Evolutionary conservation across 140 eudicot species (phyloP), one percentile per base, ranked within the genome.

Genomic region (Ambrosia hybrid): DNA sequence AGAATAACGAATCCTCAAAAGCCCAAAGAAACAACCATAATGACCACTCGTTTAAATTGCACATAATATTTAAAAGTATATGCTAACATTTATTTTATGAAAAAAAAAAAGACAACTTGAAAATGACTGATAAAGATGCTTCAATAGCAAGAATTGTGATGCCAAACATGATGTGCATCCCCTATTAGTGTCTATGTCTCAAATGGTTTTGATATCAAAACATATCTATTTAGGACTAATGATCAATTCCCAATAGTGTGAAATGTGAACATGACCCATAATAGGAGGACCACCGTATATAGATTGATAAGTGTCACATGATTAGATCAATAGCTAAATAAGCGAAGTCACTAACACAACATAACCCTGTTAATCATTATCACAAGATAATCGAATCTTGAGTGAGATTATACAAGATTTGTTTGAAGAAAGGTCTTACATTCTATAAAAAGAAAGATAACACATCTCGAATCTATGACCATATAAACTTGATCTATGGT

Each of bases 401-500:
- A 3, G n/a, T 48, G n/a, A 6, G 53, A 15, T 15, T 55, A 55
- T 3, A 9, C 38, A 21, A 34, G 55, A 38, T 70, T 56, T 48
- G 59, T 15, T 48, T 48, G 53, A 48, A 10, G 53, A 48, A 48
- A 48, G 53, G 53, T 10, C 53, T 48, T 52, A 53, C 39, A 55
- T 69, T 69, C 38, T 56, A 55, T 37, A 52, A 70, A 57, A 52
- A 43, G 71, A 36, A 21, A 16, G 13, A 12, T 52, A n/a, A 3
- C 21, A 38, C 6, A 7, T 58, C 68, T 15, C 33, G 34, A 57
- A 68, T 68, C 53, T 46, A 58, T 60, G 61, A 48, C 64, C 78
- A 74, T 57, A 52, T 68, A 67, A 69, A 51, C 55, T 83, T 71
- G 75, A 81, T 68, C 82, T 72, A 61, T 84, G 86, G 73, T 82